Evolutionary conservation across 1,284 basidiomycete genomes (phyloP).

Genomic region (Boletus semigastroideus): DNA sequence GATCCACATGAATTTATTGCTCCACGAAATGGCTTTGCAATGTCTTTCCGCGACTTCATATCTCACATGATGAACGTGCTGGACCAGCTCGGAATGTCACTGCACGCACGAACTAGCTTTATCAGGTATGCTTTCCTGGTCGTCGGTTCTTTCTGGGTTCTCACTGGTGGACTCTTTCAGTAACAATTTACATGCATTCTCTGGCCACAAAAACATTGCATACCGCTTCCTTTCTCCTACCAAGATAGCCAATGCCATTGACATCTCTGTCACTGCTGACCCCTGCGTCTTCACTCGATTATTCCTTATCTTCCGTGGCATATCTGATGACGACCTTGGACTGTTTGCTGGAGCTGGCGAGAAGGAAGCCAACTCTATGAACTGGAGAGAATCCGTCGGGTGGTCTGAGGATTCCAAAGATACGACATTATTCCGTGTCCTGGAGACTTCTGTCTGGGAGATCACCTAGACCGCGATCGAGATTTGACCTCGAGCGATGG

Average conservation of each 20-base stretch:
- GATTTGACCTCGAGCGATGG: neutral
- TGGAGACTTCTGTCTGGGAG: conserved; percentile 77
- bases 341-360: conserved; percentile 75
- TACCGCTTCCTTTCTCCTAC: conserved; percentile 79
- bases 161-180: conserved; percentile 36
- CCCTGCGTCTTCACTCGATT: conserved; percentile 79
- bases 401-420: conserved; percentile 80
- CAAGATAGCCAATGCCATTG: conserved; percentile 77
- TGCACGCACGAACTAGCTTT: conserved; percentile 75
- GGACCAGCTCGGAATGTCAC: conserved; percentile 75
- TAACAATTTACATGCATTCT: conserved; percentile 70
- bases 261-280: conserved; percentile 76
- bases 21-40: conserved; percentile 76
- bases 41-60: conserved; percentile 75
- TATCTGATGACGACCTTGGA: conserved; percentile 74
- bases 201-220: conserved; percentile 76
- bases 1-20: conserved; percentile 74
- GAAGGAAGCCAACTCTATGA: conserved; percentile 74
- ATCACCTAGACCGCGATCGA: conserved; percentile 42
- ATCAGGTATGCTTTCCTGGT: conserved; percentile 54
- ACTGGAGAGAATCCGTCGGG: conserved; percentile 75
- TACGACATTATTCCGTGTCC: conserved; percentile 63
- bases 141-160: neutral
- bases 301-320: conserved; percentile 78
- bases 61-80: conserved; percentile 74